Evolutionary conservation across 1,284 basidiomycete genomes (phyloP), one percentile per base, ranked within the genome.

Genomic region (Moniliophthora roreri): DNA sequence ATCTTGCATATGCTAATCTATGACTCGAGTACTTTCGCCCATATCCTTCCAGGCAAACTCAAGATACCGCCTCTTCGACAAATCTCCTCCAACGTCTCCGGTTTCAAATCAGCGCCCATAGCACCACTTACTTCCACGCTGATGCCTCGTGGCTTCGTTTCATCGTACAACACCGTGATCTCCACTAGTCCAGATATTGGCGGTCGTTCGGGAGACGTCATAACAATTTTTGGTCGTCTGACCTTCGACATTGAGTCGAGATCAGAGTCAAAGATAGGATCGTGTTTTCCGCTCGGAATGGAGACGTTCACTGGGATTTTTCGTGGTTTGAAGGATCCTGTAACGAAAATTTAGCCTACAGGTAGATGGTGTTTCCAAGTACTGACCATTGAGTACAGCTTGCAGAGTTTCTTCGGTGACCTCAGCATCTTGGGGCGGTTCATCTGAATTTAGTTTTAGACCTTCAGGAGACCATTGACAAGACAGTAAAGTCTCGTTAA

Each of bases 301-400:
- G 73, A 76, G 13, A 87, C 69, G 55, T 82, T 85, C 36, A 87
- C 82, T 1, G 85, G 85, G 16, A 87, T 82, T 61, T 78, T 79
- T 32, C 69, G 74, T 0, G 83, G 83, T 6, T 60, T 66, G 44
- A 78, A 64, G 0, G 76, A 76, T 8, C 83, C 82, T 85, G 53
- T 3, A 45, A 24, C 13, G 34, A 11, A 26, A n/a, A 16, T 50
- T 52, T n/a, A 52, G 51, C 38, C n/a, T 35, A 3, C 16, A 37
- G 48, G 15, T 4, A 1, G 23, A n/a, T 1, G 24, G 21, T n/a
- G 50, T 20, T 4, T 20, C 40, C 35, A 32, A n/a, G n/a, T n/a
- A 61, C 67, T 21, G 54, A 82, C 84, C 84, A 58, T 69, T 69
- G 18, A 87, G 71, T 36, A 85, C 68, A 2, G 84, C 78, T 51